These are phyloP conservation scores for Coniferiporia weirii DNA, from an alignment of 1,284 basidiomycete genomes.

Conservation along the genomic window DNA sequence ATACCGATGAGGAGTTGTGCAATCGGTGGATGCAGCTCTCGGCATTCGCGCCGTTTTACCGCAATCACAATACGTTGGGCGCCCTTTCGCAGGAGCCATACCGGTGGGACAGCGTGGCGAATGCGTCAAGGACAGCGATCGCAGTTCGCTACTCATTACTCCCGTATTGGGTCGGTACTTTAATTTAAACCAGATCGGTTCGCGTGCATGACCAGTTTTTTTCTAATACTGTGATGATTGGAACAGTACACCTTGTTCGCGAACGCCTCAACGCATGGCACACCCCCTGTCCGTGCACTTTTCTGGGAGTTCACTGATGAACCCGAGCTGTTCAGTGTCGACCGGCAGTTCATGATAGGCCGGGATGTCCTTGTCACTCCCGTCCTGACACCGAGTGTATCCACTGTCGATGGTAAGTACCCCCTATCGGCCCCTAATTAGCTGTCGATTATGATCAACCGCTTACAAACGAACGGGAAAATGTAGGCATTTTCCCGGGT, in stretches of 20 bases:
- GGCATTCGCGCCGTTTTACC: constrained; percentile 70
- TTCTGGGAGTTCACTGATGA: constrained; percentile 76
- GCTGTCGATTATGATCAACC: constrained; percentile 22
- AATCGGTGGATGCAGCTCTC: constrained; percentile 79
- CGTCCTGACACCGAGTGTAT: constrained; percentile 56
- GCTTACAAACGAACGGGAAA: background rate
- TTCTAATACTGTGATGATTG: background rate
- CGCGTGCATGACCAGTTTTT: background rate
- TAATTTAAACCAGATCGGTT: background rate
- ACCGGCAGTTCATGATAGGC: constrained; percentile 70
- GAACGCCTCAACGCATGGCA: constrained; percentile 55
- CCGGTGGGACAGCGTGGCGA: constrained; percentile 69
- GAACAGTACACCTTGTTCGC: constrained; percentile 69
- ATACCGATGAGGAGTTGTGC: constrained; percentile 77
- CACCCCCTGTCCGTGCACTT: constrained; percentile 65
- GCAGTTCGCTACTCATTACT: constrained; percentile 60
- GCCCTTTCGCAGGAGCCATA: constrained; percentile 71
- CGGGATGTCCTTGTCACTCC: constrained; percentile 68
- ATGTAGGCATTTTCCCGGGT: constrained; percentile 55
- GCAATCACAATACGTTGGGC: constrained; percentile 61
- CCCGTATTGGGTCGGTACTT: constrained; percentile 62
- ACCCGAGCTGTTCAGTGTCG: constrained; percentile 54
- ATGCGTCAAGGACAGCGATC: constrained; percentile 69
- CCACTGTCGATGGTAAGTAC: constrained; percentile 36
- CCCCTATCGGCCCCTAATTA: constrained; percentile 8